Conservation (phyloP, 2,329 filamentous ascomycete species). For the Verticillium nonalfalfae region DNA sequence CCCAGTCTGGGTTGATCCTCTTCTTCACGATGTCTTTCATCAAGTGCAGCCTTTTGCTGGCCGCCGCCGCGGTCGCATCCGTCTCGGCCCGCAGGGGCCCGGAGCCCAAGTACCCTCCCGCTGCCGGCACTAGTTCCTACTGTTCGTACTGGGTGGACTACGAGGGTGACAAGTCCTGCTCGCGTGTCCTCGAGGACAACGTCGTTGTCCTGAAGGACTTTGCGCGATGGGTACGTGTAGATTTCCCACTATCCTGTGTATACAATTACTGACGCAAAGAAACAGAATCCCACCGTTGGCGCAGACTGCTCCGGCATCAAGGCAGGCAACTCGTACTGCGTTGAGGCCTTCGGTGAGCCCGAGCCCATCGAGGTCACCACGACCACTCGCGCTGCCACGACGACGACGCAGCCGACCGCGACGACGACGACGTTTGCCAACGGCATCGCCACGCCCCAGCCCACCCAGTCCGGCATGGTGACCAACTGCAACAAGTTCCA, state of each 20-base stretch:
- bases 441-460: slow-evolving; percentile 8
- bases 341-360: slow-evolving; percentile 5
- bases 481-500: slow-evolving; percentile 10
- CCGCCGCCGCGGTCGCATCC: too few relatives aligned
- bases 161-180: neutral
- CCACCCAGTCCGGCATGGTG: slow-evolving; percentile 6
- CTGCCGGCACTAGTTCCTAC: neutral
- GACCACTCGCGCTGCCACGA: neutral
- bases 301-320: neutral
- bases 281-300: slow-evolving; percentile 4
- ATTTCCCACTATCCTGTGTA: too few relatives aligned
- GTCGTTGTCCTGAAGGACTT: neutral
- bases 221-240: slow-evolving; percentile 2
- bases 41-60: too few relatives aligned
- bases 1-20: too few relatives aligned
- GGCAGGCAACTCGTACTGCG: slow-evolving; percentile 1
- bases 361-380: slow-evolving; percentile 9
- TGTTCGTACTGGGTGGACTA: slow-evolving; percentile 4
- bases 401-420: neutral
- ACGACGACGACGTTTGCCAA: slow-evolving; percentile 6
- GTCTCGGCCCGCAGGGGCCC: too few relatives aligned
- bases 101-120: neutral
- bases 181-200: neutral
- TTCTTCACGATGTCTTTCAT: too few relatives aligned
- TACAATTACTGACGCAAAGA: neutral